These are phyloP conservation scores for Penicillium fimorum DNA, from an alignment of 495 filamentous ascomycete species.

Conservation along the genomic window DNA sequence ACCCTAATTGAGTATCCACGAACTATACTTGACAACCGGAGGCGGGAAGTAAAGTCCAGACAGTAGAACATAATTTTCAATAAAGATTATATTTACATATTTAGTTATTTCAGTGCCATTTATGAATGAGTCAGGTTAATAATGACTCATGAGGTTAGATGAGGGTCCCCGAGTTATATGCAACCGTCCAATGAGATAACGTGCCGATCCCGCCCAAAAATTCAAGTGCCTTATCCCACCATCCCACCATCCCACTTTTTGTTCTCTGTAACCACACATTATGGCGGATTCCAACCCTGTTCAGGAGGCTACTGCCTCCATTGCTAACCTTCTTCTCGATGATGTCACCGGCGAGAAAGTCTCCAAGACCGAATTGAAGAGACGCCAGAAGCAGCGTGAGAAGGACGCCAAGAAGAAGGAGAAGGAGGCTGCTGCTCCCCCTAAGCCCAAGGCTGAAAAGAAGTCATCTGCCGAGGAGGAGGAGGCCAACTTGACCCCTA, in stretches of 20 bases:
- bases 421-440: conserved; percentile 73
- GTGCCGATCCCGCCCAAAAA: conserved; percentile 41
- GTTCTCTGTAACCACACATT: conserved; percentile 22
- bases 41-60: background rate
- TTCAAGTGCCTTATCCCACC: conserved; percentile 31
- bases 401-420: conserved; percentile 83
- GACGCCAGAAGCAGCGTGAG: conserved; percentile 87
- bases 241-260: conserved; percentile 30
- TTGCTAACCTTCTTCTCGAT: conserved; percentile 76
- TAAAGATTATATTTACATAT: background rate
- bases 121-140: background rate
- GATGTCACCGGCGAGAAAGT: conserved; percentile 81
- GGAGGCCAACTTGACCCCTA: conserved; percentile 83
- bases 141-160: conserved; percentile 8
- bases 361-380: conserved; percentile 92
- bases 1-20: conserved; percentile 24
- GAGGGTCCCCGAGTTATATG: background rate
- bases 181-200: conserved; percentile 32
- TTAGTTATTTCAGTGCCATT: background rate
- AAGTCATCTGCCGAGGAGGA: conserved; percentile 66
- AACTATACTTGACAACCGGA: background rate
- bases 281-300: conserved; percentile 50
- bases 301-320: conserved; percentile 58
- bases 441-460: conserved; percentile 64
- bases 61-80: background rate